Evolutionary conservation across 2,329 filamentous ascomycete species (phyloP).

Genomic region (Trichoderma sp.): DNA sequence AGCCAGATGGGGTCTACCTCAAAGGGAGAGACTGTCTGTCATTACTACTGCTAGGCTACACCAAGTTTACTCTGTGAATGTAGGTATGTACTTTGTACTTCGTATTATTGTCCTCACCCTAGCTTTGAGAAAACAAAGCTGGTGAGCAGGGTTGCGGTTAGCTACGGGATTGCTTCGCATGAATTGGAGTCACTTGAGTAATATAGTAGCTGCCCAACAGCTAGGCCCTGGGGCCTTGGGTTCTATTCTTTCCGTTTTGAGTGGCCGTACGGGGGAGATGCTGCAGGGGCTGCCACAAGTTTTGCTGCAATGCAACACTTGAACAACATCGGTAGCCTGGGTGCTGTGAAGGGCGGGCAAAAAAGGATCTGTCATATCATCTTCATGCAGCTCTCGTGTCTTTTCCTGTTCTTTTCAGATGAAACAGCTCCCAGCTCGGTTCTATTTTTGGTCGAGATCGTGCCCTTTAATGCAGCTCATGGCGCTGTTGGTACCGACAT

Average conservation of each 20-base stretch:
- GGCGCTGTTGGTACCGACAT: neutral
- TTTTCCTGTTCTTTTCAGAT: neutral
- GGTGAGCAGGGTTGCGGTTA: neutral
- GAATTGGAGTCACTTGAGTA: slow-evolving; percentile 24
- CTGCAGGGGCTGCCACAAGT: slow-evolving; percentile 5
- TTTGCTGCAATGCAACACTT: neutral
- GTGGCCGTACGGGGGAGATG: neutral
- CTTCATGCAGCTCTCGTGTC: neutral
- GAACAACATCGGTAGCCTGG: neutral
- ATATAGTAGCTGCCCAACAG: neutral
- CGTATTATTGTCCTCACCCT: neutral
- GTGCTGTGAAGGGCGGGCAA: neutral
- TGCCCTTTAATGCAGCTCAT: neutral
- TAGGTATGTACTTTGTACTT: neutral
- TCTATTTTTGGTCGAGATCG: neutral
- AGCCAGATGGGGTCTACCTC: neutral
- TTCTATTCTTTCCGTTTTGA: neutral
- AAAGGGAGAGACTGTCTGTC: neutral
- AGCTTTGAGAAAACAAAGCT: neutral
- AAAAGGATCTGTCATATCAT: slow-evolving; percentile 16
- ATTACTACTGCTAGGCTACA: neutral
- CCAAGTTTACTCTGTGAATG: neutral
- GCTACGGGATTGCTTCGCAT: slow-evolving; percentile 22
- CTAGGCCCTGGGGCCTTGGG: neutral
- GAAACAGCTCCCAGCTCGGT: slow-evolving; percentile 12